These are phyloP conservation scores for Globisporangium cylindrosporum DNA, from an alignment of 352 stramenopile genomes.

Conservation along the genomic window DNA sequence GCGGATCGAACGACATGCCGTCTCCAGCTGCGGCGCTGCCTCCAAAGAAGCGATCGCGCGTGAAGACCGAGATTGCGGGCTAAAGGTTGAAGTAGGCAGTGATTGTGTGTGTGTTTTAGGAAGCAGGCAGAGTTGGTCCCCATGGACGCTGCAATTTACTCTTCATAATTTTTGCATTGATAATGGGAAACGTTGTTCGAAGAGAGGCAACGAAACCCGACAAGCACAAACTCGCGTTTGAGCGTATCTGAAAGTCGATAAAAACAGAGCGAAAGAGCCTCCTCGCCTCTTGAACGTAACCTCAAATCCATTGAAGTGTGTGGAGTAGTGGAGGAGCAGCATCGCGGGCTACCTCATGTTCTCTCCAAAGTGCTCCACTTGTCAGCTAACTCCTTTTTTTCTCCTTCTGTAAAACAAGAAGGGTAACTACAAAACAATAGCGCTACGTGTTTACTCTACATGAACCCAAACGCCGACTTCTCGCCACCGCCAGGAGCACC, in stretches of 20 bases:
- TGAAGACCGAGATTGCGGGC: constrained; percentile 10
- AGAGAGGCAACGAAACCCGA: neutral
- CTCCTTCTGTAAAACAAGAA: neutral
- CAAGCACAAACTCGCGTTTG: neutral
- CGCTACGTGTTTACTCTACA: constrained; percentile 54
- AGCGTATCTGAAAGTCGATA: neutral
- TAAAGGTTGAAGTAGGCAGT: neutral
- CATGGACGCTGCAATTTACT: neutral
- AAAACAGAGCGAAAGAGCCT: neutral
- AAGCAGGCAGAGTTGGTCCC: neutral
- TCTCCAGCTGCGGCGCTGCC: neutral
- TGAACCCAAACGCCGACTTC: constrained; percentile 87
- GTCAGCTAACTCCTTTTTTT: neutral
- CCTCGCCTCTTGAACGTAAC: neutral
- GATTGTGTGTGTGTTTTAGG: neutral
- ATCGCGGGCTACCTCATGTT: neutral
- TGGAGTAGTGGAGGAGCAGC: neutral
- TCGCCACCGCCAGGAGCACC: constrained; percentile 20
- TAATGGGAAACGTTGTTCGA: neutral
- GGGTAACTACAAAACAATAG: neutral
- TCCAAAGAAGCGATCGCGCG: constrained; percentile 18
- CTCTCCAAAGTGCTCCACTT: neutral
- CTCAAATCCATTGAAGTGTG: neutral
- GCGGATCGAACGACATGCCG: neutral
- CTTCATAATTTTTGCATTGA: constrained; percentile 1